Evolutionary conservation across 139 green algal genomes (phyloP).

Genomic region (Coelastrella sp.): DNA sequence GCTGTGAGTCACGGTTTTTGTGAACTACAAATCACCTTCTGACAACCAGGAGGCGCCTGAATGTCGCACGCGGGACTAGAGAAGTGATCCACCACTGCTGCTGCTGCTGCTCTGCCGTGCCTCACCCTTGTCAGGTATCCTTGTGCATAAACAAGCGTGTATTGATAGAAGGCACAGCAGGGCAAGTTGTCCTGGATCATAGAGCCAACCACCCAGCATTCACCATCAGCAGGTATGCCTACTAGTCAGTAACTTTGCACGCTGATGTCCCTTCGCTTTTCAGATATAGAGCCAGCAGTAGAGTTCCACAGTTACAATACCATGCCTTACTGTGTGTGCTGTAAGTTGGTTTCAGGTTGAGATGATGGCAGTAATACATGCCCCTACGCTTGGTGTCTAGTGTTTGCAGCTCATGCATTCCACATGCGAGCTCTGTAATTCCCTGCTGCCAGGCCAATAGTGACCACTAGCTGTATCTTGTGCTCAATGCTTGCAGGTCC

Average conservation of each 20-base stretch:
- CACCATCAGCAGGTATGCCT: conserved; percentile 20
- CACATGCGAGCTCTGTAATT: no score
- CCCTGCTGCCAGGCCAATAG: no score
- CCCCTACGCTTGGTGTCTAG: no score
- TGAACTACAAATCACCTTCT: no score
- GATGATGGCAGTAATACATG: no score
- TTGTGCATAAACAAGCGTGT: conserved; percentile 6
- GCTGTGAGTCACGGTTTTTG: no score
- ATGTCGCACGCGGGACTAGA: not conserved
- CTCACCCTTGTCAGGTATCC: not conserved
- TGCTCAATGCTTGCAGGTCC: conserved; percentile 4
- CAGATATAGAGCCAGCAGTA: no score
- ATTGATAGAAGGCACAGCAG: not conserved
- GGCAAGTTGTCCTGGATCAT: conserved; percentile 25
- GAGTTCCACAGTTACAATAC: no score
- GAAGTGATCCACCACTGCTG: not conserved
- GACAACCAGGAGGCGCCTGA: no score
- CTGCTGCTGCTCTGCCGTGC: not conserved
- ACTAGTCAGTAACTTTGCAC: not conserved
- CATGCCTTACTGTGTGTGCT: no score
- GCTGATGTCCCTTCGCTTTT: not conserved
- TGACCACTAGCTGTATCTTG: not conserved
- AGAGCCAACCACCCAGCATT: conserved; percentile 37
- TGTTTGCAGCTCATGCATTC: no score
- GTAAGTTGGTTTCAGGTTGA: no score